Evolutionary conservation across 2,329 filamentous ascomycete species (phyloP), one percentile per base, ranked within the genome.

Genomic region (Cladobotryum protrusum): DNA sequence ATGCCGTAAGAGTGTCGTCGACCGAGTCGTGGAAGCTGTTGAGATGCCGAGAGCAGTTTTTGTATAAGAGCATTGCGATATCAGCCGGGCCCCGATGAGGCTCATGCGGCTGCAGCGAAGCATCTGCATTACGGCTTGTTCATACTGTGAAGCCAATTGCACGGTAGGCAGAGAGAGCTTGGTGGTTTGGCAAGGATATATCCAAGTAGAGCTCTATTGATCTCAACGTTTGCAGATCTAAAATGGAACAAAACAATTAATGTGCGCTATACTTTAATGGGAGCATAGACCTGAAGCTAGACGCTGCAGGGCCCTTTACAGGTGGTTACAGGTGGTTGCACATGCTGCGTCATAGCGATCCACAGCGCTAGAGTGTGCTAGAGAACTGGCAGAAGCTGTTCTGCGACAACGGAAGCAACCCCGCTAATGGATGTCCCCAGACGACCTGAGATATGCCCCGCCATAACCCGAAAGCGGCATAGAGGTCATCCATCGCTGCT

Each of bases 121-220:
- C 49, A 60, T 47, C 54, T 59, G 62, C 63, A 66, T 66, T 50
- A 56, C 41, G 45, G 36, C 48, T 40, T 35, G 46, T 36, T 57
- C 62, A 65, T 63, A 42, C 43, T 56, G 49, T 36, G 45, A 49
- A 8, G 45, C 14, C 32, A 39, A 24, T 39, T 17, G 29, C 37
- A 15, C 7, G 4, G 37, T 12, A 12, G 37, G 15, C 15, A 17
- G 19, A 12, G 11, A 4, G 17, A 19, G 15, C 15, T 15, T 17
- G 19, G 46, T 47, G 43, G 43, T 50, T 50, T 33, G 48, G 47
- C 45, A 33, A 37, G 35, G 24, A 47, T 34, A 39, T 47, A 3
- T 19, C 19, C 11, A 29, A 29, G 24, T 29, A 8, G 24, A 29
- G 24, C 24, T 29, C 24, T 9, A 9, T 29, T 29, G 24, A 29